Evolutionary conservation across 352 stramenopile species (phyloP).

Genomic region (Stramenopiles sp.): DNA sequence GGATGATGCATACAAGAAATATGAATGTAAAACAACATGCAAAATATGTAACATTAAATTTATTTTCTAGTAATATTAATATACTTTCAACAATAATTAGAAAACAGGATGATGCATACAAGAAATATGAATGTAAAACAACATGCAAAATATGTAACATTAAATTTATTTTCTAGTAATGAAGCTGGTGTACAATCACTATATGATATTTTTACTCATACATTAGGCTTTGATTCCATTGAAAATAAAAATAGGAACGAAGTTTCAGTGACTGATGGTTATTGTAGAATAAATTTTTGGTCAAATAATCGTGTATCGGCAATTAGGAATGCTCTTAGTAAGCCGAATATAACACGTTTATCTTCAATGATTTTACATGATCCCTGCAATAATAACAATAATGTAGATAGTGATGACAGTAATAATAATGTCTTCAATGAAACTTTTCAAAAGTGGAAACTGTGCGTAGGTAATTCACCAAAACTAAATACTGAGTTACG

Average conservation of each 20-base stretch:
- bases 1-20: too few relatives aligned
- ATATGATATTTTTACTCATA: neutral
- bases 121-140: too few relatives aligned
- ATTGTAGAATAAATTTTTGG: slow-evolving; percentile 10
- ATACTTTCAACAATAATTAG: too few relatives aligned
- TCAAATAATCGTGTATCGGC: neutral
- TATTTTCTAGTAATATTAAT: too few relatives aligned
- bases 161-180: neutral
- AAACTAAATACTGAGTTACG: neutral
- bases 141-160: neutral
- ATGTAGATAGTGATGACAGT: neutral
- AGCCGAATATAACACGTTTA: neutral
- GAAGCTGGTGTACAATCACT: neutral
- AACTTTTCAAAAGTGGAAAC: neutral
- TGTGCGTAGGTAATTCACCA: neutral
- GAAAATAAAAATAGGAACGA: neutral
- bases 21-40: too few relatives aligned
- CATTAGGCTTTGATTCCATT: neutral
- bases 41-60: too few relatives aligned
- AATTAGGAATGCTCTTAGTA: neutral
- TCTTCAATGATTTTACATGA: neutral
- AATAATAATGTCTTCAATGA: neutral
- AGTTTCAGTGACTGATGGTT: neutral
- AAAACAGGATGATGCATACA: too few relatives aligned
- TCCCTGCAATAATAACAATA: neutral